Evolutionary conservation across 371 early-diverging fungal species (phyloP).

Genomic region (Mucor mucedo): DNA sequence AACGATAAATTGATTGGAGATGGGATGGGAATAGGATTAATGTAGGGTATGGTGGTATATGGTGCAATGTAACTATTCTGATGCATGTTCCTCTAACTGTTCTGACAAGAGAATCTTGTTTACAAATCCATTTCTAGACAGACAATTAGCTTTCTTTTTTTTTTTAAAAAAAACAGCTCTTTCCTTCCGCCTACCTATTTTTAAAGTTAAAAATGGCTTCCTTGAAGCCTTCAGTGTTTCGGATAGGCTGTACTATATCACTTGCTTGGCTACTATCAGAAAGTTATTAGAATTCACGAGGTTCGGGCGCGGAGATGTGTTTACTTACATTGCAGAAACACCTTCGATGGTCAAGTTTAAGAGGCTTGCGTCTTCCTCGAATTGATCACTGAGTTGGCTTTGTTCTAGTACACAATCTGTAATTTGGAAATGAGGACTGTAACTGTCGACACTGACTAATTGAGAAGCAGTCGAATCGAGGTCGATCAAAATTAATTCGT

Average conservation of each 20-base stretch:
- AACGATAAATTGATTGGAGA: too few relatives aligned
- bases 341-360: slow-evolving; percentile 48
- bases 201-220: slow-evolving; percentile 41
- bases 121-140: slow-evolving; percentile 2
- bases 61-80: too few relatives aligned
- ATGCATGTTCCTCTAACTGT: background rate
- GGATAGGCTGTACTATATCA: slow-evolving; percentile 38
- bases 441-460: slow-evolving; percentile 41
- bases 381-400: slow-evolving; percentile 40
- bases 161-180: background rate
- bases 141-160: background rate
- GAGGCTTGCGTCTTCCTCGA: slow-evolving; percentile 37
- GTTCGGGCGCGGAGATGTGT: background rate
- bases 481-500: slow-evolving; percentile 56
- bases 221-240: slow-evolving; percentile 36
- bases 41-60: too few relatives aligned
- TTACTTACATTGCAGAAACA: slow-evolving; percentile 33
- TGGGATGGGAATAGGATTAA: too few relatives aligned
- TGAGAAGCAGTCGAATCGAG: slow-evolving; percentile 46
- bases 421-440: slow-evolving; percentile 59
- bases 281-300: background rate
- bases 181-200: slow-evolving; percentile 15
- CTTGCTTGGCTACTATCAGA: slow-evolving; percentile 32
- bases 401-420: slow-evolving; percentile 52
- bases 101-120: slow-evolving; percentile 11